Evolutionary conservation across 108 stramenopile genomes (phyloP).

Genomic region (Fragilaria crotonensis): DNA sequence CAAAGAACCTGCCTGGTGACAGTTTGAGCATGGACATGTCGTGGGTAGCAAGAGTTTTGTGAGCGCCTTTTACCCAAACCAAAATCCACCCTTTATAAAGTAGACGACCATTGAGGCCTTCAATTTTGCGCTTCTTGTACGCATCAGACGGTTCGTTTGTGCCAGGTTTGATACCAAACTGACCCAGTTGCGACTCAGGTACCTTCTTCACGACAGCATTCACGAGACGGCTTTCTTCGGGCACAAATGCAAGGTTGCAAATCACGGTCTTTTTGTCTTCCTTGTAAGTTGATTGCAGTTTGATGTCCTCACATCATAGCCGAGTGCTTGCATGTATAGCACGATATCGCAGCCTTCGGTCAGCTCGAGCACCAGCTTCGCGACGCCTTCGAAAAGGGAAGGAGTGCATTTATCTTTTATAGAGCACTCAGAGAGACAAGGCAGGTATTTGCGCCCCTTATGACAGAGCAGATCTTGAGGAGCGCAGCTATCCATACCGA

Average conservation of each 20-base stretch:
- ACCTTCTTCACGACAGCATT: constrained; percentile 38
- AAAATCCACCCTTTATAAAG: constrained; percentile 60
- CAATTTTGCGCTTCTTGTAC: constrained; percentile 17
- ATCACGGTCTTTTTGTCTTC: constrained; percentile 42
- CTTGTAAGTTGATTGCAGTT: constrained; percentile 43
- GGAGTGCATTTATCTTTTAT: constrained; percentile 44
- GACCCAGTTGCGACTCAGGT: constrained; percentile 30
- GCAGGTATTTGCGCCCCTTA: constrained; percentile 27
- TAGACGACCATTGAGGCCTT: constrained; percentile 54
- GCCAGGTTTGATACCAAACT: constrained; percentile 35
- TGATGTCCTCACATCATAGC: constrained; percentile 32
- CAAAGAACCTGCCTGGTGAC: constrained; percentile 58
- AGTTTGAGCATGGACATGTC: constrained; percentile 56
- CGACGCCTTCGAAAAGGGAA: constrained; percentile 52
- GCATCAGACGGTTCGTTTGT: constrained; percentile 6
- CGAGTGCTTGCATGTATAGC: constrained; percentile 65
- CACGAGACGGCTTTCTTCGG: constrained; percentile 51
- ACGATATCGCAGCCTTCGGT: constrained; percentile 67
- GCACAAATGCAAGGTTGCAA: constrained; percentile 73
- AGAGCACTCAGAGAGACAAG: constrained; percentile 70
- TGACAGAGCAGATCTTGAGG: constrained; percentile 37
- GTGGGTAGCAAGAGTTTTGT: constrained; percentile 24
- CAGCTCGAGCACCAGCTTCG: constrained; percentile 23
- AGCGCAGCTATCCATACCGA: constrained; percentile 33
- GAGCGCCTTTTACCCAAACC: constrained; percentile 50